Evolutionary conservation across 83 land plant species (phyloP).

Genomic region (Larix sibirica): DNA sequence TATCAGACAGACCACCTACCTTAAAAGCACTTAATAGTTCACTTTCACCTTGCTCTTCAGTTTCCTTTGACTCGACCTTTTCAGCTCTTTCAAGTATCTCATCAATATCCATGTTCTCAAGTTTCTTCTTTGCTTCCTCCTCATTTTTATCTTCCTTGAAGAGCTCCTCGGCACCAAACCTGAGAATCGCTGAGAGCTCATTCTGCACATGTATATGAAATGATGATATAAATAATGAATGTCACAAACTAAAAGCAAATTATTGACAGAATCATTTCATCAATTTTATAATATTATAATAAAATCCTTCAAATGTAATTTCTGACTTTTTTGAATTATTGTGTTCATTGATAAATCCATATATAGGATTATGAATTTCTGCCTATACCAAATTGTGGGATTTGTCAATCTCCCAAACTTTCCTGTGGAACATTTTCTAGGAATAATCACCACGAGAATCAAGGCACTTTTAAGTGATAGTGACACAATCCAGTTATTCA

Average conservation of each 20-base stretch:
- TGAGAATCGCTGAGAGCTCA: conserved; percentile 95
- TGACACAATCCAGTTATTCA: too few relatives aligned
- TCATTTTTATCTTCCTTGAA: conserved; percentile 97
- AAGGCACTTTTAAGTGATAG: too few relatives aligned
- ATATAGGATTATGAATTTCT: too few relatives aligned
- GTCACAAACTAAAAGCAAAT: neutral
- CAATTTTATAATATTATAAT: neutral
- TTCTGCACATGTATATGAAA: conserved; percentile 56
- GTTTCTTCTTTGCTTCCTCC: conserved; percentile 87
- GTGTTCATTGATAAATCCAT: neutral
- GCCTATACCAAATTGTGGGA: too few relatives aligned
- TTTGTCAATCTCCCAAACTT: too few relatives aligned
- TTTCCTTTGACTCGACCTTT: conserved; percentile 84
- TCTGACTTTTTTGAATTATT: neutral
- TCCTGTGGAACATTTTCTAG: too few relatives aligned
- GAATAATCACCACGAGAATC: too few relatives aligned
- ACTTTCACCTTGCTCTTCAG: conserved; percentile 68
- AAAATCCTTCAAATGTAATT: too few relatives aligned
- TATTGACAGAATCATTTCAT: neutral
- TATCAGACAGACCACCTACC: conserved; percentile 37
- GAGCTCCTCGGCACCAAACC: conserved; percentile 98
- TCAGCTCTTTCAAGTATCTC: conserved; percentile 98
- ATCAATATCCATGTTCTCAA: conserved; percentile 96
- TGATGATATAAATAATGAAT: too few relatives aligned
- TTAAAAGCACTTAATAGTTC: conserved; percentile 95